Base-by-base conservation (phyloP, 768 basidiomycete species). In the Lentinula sp. region DNA sequence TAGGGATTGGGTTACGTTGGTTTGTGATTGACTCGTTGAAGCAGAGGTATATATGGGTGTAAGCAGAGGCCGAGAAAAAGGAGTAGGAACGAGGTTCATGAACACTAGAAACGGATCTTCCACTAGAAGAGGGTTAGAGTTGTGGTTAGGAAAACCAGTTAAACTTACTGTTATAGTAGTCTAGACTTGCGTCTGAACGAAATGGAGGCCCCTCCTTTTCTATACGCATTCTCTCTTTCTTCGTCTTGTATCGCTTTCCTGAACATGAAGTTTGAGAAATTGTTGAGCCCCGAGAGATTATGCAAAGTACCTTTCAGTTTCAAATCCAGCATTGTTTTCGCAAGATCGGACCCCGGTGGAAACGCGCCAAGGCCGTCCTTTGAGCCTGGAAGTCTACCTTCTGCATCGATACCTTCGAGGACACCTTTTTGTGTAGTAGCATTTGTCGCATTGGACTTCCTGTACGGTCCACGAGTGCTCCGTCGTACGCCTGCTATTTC, bases 161-260 rank as follows among this genome's bases (percentile, higher is more conserved):
- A 35, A 51, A 74, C 85, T 45, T 67, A 90, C 89, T 83, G 71
- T 90, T 83, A 28, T 79, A 65, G 65, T 90, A 91, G 71, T 90
- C 85, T 36, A 92, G 74, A 70, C 90, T 91, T n/a, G 90, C 90
- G 67, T 93, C 90, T n/a, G 82, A 68, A 6, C 77, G 76, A 23
- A 80, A 78, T 0, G 90, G 91, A 16, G 87, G 88, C 0, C 90
- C 90, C 62, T 86, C 84, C 62, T 83, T 87, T 67, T 92, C 91
- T 49, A 91, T 79, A n/a, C 87, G 79, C 61, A 91, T 66, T 9
- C 90, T 79, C 64, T 93, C 90, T 66, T 88, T 91, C 77, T 93
- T 93, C 1, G 90, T 91, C 59, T 82, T 83, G 67, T 91, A 91
- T 12, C 84, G 81, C 66, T 91, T 91, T 18, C 88, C 90, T 90